These are phyloP conservation scores for Cercospora zeina DNA, from an alignment of 2,329 filamentous ascomycete species.

Conservation along the genomic window DNA sequence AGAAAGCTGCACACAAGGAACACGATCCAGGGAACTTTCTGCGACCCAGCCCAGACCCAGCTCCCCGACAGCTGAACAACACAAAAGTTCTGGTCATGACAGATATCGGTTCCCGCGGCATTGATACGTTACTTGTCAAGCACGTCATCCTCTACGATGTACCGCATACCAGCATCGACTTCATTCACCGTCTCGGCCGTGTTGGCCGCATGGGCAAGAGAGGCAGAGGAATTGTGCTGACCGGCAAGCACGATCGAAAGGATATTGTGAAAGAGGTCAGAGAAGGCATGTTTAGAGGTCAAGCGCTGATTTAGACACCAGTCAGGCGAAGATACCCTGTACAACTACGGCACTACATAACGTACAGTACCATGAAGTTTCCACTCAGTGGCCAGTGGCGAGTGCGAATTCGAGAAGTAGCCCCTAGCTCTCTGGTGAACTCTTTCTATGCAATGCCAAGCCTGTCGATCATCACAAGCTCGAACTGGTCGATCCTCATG, in stretches of 20 bases:
- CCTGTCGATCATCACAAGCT: not conserved
- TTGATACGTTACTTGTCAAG: slow-evolving; percentile 87
- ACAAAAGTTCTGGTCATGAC: slow-evolving; percentile 93
- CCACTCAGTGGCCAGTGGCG: not conserved
- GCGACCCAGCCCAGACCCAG: not conserved
- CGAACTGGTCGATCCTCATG: not conserved
- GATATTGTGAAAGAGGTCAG: slow-evolving; percentile 91
- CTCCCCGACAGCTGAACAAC: slow-evolving; percentile 61
- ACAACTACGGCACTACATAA: slow-evolving; percentile 12
- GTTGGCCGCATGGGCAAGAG: slow-evolving; percentile 90
- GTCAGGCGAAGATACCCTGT: slow-evolving; percentile 27
- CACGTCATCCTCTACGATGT: slow-evolving; percentile 96
- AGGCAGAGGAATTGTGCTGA: slow-evolving; percentile 84
- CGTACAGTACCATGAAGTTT: not conserved
- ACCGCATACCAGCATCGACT: slow-evolving; percentile 96
- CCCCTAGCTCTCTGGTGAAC: not conserved
- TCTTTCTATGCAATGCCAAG: slow-evolving; percentile 1
- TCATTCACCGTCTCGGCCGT: slow-evolving; percentile 90
- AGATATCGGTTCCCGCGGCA: slow-evolving; percentile 86
- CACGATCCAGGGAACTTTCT: slow-evolving; percentile 15
- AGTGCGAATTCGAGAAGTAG: not conserved
- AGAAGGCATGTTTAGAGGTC: slow-evolving; percentile 62
- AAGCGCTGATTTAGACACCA: slow-evolving; percentile 49
- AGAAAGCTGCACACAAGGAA: slow-evolving; percentile 11
- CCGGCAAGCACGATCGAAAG: slow-evolving; percentile 83